Evolutionary conservation across 176 grass and related monocot genomes (phyloP).

Genomic region (Oryza brachyantha): DNA sequence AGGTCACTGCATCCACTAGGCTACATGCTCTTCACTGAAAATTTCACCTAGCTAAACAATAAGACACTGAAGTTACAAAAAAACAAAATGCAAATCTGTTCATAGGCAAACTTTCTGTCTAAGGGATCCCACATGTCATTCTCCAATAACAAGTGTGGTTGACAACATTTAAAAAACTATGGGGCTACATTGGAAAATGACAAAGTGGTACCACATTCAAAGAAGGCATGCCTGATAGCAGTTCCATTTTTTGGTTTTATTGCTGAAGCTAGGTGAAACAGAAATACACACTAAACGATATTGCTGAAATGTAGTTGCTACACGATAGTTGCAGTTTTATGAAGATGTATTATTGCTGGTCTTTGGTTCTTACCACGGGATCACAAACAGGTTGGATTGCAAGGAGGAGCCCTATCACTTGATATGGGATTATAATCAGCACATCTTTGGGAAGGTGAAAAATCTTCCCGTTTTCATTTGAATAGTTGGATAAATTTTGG

Average conservation of each 20-base stretch:
- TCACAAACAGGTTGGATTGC: background rate
- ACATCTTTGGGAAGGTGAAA: background rate
- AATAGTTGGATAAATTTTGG: background rate
- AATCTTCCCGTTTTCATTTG: background rate
- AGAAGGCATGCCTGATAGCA: background rate
- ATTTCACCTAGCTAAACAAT: background rate
- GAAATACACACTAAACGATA: background rate
- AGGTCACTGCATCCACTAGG: too few relatives aligned
- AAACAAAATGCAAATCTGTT: background rate
- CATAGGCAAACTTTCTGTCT: too few relatives aligned
- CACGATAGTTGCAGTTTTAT: background rate
- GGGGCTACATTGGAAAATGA: background rate
- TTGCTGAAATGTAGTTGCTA: background rate
- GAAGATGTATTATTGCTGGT: background rate
- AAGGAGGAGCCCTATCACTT: background rate
- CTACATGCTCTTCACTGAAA: background rate
- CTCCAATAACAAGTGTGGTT: background rate
- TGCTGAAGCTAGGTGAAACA: background rate
- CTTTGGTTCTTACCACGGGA: background rate
- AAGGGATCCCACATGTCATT: background rate
- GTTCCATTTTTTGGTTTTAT: background rate
- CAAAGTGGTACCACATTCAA: background rate
- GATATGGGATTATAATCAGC: background rate
- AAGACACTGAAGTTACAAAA: background rate
- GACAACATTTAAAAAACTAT: background rate